Evolutionary conservation across 2,329 filamentous ascomycete species (phyloP).

Genomic region (Aspergillus glaucus): DNA sequence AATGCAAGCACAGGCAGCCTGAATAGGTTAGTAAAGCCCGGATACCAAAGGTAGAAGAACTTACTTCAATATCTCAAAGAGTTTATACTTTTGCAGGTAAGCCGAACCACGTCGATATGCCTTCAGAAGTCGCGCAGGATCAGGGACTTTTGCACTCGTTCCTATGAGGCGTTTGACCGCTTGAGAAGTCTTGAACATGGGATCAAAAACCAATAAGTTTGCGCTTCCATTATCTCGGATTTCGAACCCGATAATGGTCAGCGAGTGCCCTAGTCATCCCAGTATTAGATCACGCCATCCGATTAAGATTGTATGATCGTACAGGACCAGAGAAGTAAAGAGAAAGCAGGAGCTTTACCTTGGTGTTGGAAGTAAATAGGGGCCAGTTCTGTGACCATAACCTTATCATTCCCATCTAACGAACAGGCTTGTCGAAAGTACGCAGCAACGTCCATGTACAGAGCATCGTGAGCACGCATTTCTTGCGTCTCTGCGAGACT

Average conservation of each 20-base stretch:
- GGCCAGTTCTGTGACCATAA: constrained; percentile 66
- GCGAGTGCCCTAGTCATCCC: constrained; percentile 64
- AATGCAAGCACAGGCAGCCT: constrained; percentile 4
- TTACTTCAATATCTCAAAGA: constrained; percentile 74
- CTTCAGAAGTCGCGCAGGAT: constrained; percentile 55
- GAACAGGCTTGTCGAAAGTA: constrained; percentile 62
- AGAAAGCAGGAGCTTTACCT: constrained; percentile 39
- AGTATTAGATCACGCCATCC: constrained; percentile 2
- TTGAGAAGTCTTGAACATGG: constrained; percentile 66
- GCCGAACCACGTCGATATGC: constrained; percentile 64
- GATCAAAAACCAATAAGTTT: constrained; percentile 81
- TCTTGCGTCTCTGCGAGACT: constrained; percentile 48
- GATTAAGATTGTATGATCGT: background rate
- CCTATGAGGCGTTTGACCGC: constrained; percentile 56
- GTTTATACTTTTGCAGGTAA: constrained; percentile 63
- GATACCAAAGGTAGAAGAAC: constrained; percentile 4
- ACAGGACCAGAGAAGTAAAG: background rate
- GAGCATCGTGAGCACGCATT: constrained; percentile 44
- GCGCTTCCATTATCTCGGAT: constrained; percentile 55
- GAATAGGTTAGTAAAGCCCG: background rate
- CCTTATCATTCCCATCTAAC: constrained; percentile 49
- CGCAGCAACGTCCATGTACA: constrained; percentile 63
- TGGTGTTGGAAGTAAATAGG: constrained; percentile 88
- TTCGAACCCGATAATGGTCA: constrained; percentile 85
- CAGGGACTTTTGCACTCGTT: constrained; percentile 32